phyloP scores from a whole-genome alignment of 2,329 filamentous ascomycete genomes.

The Aspergillus eucalypticola region DNA sequence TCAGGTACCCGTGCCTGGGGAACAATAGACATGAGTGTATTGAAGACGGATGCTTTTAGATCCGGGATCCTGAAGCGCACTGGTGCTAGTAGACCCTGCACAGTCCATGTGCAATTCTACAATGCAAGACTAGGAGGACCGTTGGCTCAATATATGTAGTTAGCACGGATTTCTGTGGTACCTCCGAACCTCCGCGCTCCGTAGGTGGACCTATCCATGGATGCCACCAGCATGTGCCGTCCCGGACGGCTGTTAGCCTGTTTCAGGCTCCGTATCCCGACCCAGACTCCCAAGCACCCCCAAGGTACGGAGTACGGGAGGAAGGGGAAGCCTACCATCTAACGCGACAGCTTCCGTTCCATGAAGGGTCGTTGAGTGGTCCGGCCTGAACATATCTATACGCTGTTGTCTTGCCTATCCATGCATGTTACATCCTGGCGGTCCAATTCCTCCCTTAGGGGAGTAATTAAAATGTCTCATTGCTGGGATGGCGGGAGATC shows the following conservation, averaged over 20 bases:
- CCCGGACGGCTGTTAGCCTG: constrained; percentile 23
- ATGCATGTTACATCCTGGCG: not conserved
- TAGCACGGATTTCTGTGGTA: constrained; percentile 4
- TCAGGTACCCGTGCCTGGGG: not conserved
- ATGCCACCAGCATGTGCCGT: constrained; percentile 23
- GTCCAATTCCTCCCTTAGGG: not conserved
- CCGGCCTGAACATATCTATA: not conserved
- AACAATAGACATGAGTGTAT: not conserved
- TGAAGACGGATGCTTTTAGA: constrained; percentile 38
- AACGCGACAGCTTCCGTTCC: not conserved
- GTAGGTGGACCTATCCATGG: constrained; percentile 16
- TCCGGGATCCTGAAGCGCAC: constrained; percentile 19
- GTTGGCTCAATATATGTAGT: constrained; percentile 2
- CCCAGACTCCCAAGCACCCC: constrained; percentile 4
- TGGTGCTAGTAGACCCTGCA: constrained; percentile 5
- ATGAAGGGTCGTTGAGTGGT: not conserved
- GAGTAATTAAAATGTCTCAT: not conserved
- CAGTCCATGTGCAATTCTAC: constrained; percentile 10
- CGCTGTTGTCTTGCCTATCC: not conserved
- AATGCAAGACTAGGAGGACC: not conserved
- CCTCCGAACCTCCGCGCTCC: constrained; percentile 9
- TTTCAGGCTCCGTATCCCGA: constrained; percentile 34
- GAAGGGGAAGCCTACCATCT: not conserved
- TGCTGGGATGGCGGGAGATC: not conserved
- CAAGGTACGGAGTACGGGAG: not conserved